phyloP scores from a whole-genome alignment of 352 stramenopile genomes.

The Phytophthora podocarpi region DNA sequence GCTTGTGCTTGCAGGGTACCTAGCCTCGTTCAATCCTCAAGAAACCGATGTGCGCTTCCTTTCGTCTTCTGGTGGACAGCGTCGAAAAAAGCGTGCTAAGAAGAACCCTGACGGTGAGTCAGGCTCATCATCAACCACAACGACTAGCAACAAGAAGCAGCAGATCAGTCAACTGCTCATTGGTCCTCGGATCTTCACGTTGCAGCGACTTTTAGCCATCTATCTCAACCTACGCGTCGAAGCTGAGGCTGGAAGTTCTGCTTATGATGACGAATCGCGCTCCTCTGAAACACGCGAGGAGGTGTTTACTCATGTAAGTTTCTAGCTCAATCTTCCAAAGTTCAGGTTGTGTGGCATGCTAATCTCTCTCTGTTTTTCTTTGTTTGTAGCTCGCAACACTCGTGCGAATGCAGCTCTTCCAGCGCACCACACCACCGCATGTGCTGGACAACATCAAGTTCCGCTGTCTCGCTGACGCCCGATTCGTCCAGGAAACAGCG shows the following conservation, averaged over 20 bases:
- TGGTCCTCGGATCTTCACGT: constrained; percentile 73
- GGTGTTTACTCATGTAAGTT: constrained; percentile 77
- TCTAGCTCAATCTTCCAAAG: neutral
- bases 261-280: constrained; percentile 19
- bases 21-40: constrained; percentile 85
- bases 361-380: neutral
- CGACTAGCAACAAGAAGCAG: constrained; percentile 40
- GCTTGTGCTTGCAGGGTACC: constrained; percentile 71
- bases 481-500: constrained; percentile 70
- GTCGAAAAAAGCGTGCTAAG: constrained; percentile 59
- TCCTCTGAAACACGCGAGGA: constrained; percentile 62
- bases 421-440: constrained; percentile 69
- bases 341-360: neutral
- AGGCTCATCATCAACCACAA: constrained; percentile 4
- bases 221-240: constrained; percentile 74
- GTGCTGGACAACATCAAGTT: constrained; percentile 82
- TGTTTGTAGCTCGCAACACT: constrained; percentile 67
- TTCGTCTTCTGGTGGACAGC: constrained; percentile 55
- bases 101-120: constrained; percentile 21
- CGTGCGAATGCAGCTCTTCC: constrained; percentile 79
- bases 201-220: constrained; percentile 78
- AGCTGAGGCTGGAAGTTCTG: constrained; percentile 31
- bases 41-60: constrained; percentile 77
- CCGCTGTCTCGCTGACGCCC: constrained; percentile 70
- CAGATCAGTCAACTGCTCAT: constrained; percentile 69